Conservation (phyloP, 176 grass and related monocot species). For the Areca catechu region DNA sequence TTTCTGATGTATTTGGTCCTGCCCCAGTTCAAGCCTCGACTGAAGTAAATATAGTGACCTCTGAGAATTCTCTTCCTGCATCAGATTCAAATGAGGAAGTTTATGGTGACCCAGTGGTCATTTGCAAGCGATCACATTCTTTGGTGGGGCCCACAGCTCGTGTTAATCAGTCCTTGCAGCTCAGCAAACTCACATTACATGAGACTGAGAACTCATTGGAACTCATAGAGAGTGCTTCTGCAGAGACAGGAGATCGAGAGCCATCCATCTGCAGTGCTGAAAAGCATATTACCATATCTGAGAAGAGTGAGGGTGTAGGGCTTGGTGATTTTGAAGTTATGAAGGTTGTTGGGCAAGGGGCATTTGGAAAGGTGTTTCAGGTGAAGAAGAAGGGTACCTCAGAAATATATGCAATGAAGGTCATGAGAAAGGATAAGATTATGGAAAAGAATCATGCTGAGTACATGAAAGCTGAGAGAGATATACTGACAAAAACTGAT, state of each 20-base stretch:
- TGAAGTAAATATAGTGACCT: constrained; percentile 30
- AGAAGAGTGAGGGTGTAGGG: constrained; percentile 55
- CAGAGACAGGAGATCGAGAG: constrained; percentile 37
- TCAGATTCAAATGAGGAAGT: constrained; percentile 48
- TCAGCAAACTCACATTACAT: constrained; percentile 61
- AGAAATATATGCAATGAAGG: constrained; percentile 99
- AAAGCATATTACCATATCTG: constrained; percentile 28
- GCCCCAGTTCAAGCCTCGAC: constrained; percentile 42
- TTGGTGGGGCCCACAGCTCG: constrained; percentile 75
- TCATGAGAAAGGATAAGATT: constrained; percentile 98
- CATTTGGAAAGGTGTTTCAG: constrained; percentile 97
- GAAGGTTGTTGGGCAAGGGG: constrained; percentile 94
- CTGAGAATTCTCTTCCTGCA: constrained; percentile 42
- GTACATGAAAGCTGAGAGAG: constrained; percentile 98
- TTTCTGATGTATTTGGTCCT: constrained; percentile 92
- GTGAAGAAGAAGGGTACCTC: constrained; percentile 87
- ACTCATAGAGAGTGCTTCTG: constrained; percentile 46
- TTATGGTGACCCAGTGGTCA: constrained; percentile 66
- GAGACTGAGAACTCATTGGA: constrained; percentile 58
- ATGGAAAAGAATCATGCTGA: constrained; percentile 96
- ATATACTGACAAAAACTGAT: constrained; percentile 96
- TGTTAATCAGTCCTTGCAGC: constrained; percentile 61
- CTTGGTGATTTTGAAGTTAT: constrained; percentile 84
- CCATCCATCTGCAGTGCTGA: constrained; percentile 25
- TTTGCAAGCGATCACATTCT: constrained; percentile 86